A percentile compares a stretch with the other conserved stretches of the same genome.
phyloP scores from a whole-genome alignment of 768 basidiomycete species.

The Coprinopsis strossmayeri region DNA sequence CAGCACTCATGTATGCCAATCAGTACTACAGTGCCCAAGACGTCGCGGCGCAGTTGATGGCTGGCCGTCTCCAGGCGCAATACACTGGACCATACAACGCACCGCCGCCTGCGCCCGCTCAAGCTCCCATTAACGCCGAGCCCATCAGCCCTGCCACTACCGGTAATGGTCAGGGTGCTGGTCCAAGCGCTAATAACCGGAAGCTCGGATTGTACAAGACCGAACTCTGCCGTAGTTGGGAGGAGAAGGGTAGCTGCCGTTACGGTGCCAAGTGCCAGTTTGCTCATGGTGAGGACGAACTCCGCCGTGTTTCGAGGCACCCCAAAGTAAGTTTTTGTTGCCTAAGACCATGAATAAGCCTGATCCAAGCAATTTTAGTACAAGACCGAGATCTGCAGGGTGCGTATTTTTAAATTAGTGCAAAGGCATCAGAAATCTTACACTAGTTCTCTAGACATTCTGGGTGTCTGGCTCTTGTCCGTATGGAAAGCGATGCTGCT shows the following conservation, averaged over 20 bases:
- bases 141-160: slow-evolving; percentile 20
- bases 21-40: slow-evolving; percentile 66
- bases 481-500: slow-evolving; percentile 89
- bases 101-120: slow-evolving; percentile 19
- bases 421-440: slow-evolving; percentile 9
- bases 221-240: slow-evolving; percentile 86
- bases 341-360: too few relatives aligned
- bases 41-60: slow-evolving; percentile 49
- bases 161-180: slow-evolving; percentile 36
- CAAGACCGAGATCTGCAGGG: slow-evolving; percentile 92
- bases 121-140: slow-evolving; percentile 30
- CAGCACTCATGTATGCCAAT: slow-evolving; percentile 52
- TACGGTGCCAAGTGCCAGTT: slow-evolving; percentile 91
- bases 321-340: slow-evolving; percentile 83
- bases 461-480: slow-evolving; percentile 93
- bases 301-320: slow-evolving; percentile 78
- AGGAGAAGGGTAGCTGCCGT: slow-evolving; percentile 82
- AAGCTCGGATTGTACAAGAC: slow-evolving; percentile 91
- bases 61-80: slow-evolving; percentile 56
- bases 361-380: slow-evolving; percentile 46
- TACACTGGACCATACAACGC: slow-evolving; percentile 48
- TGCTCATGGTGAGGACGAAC: slow-evolving; percentile 86
- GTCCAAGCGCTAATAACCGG: slow-evolving; percentile 87
- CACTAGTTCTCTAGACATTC: slow-evolving; percentile 55
- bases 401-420: slow-evolving; percentile 26